Evolutionary conservation across 208 protist genomes (phyloP).

Genomic region (Acanthamoeba triangularis): DNA sequence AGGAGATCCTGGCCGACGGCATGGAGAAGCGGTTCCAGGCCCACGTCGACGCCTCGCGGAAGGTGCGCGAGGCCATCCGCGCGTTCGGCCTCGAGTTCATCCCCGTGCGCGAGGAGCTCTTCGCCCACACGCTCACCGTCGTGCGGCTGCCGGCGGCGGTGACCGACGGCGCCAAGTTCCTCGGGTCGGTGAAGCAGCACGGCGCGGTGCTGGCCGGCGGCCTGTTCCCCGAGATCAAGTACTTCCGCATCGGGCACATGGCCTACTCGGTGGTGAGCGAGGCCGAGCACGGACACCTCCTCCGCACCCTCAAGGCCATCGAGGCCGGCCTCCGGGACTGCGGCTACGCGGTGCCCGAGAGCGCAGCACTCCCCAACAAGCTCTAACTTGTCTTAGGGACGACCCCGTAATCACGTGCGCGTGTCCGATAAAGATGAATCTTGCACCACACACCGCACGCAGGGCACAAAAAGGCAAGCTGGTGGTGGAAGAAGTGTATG

Average conservation of each 20-base stretch:
- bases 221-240: slow-evolving; percentile 77
- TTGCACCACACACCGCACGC: neutral
- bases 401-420: neutral
- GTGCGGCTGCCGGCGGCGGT: slow-evolving; percentile 59
- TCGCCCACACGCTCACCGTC: slow-evolving; percentile 66
- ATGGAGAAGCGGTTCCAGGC: slow-evolving; percentile 66
- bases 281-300: slow-evolving; percentile 4
- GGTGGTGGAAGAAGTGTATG: neutral
- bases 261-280: neutral
- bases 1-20: slow-evolving; percentile 53
- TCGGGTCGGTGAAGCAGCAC: slow-evolving; percentile 20
- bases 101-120: slow-evolving; percentile 58
- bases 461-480: neutral
- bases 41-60: slow-evolving; percentile 24
- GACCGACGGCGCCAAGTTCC: neutral
- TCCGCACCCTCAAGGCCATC: neutral
- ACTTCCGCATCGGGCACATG: slow-evolving; percentile 75
- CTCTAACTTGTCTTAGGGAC: neutral
- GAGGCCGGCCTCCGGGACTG: neutral
- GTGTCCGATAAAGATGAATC: neutral
- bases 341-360: slow-evolving; percentile 15
- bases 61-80: neutral
- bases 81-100: slow-evolving; percentile 54
- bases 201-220: slow-evolving; percentile 74
- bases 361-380: neutral